These are phyloP conservation scores for Schwanniomyces pseudopolymorphus DNA, from an alignment of 805 yeast species.

Conservation along the genomic window DNA sequence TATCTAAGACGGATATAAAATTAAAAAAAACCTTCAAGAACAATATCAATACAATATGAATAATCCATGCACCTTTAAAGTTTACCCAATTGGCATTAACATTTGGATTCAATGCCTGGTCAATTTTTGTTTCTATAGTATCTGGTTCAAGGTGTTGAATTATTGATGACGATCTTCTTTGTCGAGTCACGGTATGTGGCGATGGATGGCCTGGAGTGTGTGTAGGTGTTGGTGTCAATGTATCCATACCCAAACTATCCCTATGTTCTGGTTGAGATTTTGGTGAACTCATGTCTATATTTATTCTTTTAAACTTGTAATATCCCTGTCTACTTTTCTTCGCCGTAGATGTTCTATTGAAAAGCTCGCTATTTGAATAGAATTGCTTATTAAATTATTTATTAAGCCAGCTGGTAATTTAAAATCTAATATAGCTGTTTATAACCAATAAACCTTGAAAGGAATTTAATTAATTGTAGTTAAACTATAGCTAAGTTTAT, in stretches of 20 bases:
- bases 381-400: neutral
- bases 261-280: slow-evolving; percentile 5
- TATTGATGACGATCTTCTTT: slow-evolving; percentile 81
- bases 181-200: slow-evolving; percentile 23
- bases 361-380: neutral
- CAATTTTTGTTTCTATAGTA: slow-evolving; percentile 85
- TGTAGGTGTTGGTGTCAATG: slow-evolving; percentile 25
- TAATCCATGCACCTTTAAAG: slow-evolving; percentile 93
- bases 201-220: slow-evolving; percentile 26
- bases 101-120: slow-evolving; percentile 85
- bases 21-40: slow-evolving; percentile 76
- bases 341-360: neutral
- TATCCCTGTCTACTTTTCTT: neutral
- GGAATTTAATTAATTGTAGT: neutral
- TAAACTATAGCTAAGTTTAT: neutral
- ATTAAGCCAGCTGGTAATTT: neutral
- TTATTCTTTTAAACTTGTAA: neutral
- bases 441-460: neutral
- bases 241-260: slow-evolving; percentile 3
- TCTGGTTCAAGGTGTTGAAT: slow-evolving; percentile 93
- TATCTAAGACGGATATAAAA: slow-evolving; percentile 74
- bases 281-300: neutral
- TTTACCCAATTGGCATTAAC: slow-evolving; percentile 96
- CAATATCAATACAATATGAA: slow-evolving; percentile 80
- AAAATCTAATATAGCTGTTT: neutral